These are phyloP conservation scores for Rhododendron ferrugineum DNA, from an alignment of 148 eudicot species.

Conservation along the genomic window DNA sequence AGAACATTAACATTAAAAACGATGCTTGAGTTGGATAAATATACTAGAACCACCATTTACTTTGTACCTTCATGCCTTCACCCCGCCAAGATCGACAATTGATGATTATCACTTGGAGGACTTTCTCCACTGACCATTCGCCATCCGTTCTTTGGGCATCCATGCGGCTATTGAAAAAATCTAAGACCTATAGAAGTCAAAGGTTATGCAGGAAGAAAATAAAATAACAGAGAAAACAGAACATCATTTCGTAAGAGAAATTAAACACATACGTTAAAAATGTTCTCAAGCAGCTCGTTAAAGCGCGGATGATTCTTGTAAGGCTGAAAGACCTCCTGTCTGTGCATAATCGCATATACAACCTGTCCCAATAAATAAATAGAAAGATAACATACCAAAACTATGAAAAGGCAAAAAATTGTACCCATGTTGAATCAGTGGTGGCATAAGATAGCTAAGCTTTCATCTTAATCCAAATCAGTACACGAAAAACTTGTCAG, in stretches of 20 bases:
- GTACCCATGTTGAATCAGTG: neutral
- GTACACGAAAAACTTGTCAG: neutral
- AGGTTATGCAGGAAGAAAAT: neutral
- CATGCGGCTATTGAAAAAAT: slow-evolving; percentile 86
- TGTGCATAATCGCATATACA: slow-evolving; percentile 92
- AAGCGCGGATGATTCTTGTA: slow-evolving; percentile 88
- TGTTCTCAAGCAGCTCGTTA: slow-evolving; percentile 84
- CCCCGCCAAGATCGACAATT: slow-evolving; percentile 94
- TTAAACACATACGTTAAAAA: slow-evolving; percentile 61
- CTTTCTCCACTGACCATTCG: slow-evolving; percentile 98
- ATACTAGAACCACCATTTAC: neutral
- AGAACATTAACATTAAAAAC: neutral
- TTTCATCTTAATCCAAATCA: slow-evolving; percentile 2
- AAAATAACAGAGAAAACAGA: neutral
- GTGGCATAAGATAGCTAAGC: neutral
- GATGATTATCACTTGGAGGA: slow-evolving; percentile 61
- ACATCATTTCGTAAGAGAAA: neutral
- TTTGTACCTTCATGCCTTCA: slow-evolving; percentile 85
- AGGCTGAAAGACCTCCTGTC: slow-evolving; percentile 92
- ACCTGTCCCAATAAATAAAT: slow-evolving; percentile 43
- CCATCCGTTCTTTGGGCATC: slow-evolving; percentile 76
- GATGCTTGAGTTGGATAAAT: neutral
- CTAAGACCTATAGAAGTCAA: slow-evolving; percentile 52
- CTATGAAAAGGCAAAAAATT: neutral
- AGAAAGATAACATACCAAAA: slow-evolving; percentile 2